Base-by-base conservation (phyloP, 352 stramenopile species). In the Phytophthora boehmeriae region DNA sequence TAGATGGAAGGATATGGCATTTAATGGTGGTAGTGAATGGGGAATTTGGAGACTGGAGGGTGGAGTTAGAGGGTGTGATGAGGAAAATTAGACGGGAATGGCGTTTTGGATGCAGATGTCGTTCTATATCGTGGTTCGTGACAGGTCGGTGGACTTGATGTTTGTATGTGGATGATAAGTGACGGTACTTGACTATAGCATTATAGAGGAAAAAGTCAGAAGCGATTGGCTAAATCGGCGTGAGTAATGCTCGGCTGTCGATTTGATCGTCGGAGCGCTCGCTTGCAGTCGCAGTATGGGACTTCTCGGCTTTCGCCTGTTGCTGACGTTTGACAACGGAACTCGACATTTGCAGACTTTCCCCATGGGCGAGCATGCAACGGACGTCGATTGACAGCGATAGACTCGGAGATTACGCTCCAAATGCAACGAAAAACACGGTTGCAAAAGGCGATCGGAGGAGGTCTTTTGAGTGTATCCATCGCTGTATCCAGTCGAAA, bases 191-290 rank as follows among this genome's bases (percentile, higher is more conserved):
- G 4, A 5, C 3, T 42, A 63, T 64, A 6, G 1, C 1, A 8
- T 68, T 41, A 35, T 13, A 30, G 2, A 59, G 60, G 20, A 39
- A 23, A 6, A 30, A 34, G 48, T 43, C 41, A 54, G 58, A 34
- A 47, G 8, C 46, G 20, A 60, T 62, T 49, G 54, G 52, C 20
- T 50, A 43, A 38, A 59, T 65, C 41, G 57, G 38, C n/a, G 42
- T 68, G 34, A 51, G 50, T 63, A 61, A 63, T 34, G 30, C n/a
- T 54, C 4, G n/a, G 38, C 38, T 44, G 38, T 44, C 38, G 20
- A 44, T 44, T 44, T 16, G 3, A 30, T 30, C 25, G 25, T 66
- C 59, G 27, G 23, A 35, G 44, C 48, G 58, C 53, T 65, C 56
- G 34, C 36, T 46, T 63, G 55, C 25, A 3, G 56, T 57, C 51